A percentile compares a stretch with the other conserved stretches of the same genome.
Evolutionary conservation across 306 rosid species (phyloP).

Genomic region (Castanospermum australe): DNA sequence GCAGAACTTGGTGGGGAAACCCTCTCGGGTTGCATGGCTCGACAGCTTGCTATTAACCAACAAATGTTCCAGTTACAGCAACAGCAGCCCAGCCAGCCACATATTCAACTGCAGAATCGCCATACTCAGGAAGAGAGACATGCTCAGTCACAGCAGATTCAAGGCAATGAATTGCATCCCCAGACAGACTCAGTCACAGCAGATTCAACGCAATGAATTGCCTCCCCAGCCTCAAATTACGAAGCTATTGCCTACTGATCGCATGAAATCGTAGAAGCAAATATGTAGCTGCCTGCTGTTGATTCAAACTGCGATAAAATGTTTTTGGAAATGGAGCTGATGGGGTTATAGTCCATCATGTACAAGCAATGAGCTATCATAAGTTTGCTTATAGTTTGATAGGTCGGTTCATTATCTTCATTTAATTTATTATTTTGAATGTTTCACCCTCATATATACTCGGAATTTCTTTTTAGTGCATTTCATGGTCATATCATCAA

Average conservation of each 20-base stretch:
- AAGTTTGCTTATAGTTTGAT: neutral
- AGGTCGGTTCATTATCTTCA: neutral
- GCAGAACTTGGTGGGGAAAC: slow-evolving; percentile 48
- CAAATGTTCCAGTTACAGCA: slow-evolving; percentile 48
- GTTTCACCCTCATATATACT: neutral
- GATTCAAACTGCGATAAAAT: neutral
- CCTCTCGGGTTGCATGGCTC: slow-evolving; percentile 43
- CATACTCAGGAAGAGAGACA: slow-evolving; percentile 8
- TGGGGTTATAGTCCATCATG: slow-evolving; percentile 7
- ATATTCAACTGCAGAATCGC: slow-evolving; percentile 30
- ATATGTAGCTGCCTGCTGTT: neutral
- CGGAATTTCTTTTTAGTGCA: neutral
- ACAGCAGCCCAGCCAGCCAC: slow-evolving; percentile 34
- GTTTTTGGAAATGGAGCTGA: slow-evolving; percentile 23
- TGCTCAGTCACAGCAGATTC: slow-evolving; percentile 24
- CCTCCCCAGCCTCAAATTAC: slow-evolving; percentile 23
- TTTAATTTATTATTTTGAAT: slow-evolving; percentile 11
- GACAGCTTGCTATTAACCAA: slow-evolving; percentile 48
- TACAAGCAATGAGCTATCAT: neutral
- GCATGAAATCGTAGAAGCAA: neutral
- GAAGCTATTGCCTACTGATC: slow-evolving; percentile 3
- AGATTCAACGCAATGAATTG: slow-evolving; percentile 16
- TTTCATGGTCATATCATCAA: too few relatives aligned
- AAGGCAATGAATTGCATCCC: slow-evolving; percentile 4
- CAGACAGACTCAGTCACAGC: slow-evolving; percentile 11